Evolutionary conservation across 129 eudicot genomes (phyloP).

Genomic region (Lactuca saligna): DNA sequence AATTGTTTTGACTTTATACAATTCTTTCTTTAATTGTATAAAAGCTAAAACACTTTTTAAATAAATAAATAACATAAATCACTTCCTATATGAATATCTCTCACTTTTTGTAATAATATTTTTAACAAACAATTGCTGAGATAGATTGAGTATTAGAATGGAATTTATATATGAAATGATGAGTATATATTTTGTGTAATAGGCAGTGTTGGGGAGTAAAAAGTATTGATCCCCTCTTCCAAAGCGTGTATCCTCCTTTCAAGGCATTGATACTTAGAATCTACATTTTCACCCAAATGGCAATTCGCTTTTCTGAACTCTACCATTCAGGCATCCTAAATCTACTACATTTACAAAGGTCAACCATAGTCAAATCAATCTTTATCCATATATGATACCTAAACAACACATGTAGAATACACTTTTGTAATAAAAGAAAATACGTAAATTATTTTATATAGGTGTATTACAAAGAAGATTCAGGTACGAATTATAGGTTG

Average conservation of each 20-base stretch:
- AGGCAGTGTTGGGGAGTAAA: neutral
- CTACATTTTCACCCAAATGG: constrained; percentile 37
- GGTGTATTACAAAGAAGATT: neutral
- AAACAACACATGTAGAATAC: neutral
- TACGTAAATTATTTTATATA: too few species aligned
- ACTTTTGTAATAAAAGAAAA: too few species aligned
- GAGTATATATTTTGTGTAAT: constrained; percentile 9
- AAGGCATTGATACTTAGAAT: constrained; percentile 37
- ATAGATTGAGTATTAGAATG: neutral
- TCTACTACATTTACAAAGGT: constrained; percentile 11
- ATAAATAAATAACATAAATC: too few species aligned
- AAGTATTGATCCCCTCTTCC: constrained; percentile 23
- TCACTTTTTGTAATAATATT: too few species aligned
- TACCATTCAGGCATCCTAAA: constrained; percentile 28
- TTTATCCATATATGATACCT: constrained; percentile 14
- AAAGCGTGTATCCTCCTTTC: constrained; percentile 30
- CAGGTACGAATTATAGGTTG: neutral
- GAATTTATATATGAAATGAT: constrained; percentile 23
- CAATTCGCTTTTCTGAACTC: constrained; percentile 25
- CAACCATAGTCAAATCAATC: constrained; percentile 27
- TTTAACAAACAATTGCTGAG: too few species aligned
- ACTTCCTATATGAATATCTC: too few species aligned
- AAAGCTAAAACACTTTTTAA: too few species aligned
- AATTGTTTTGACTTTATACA: too few species aligned
- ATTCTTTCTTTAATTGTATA: too few species aligned